Percentiles rank a stretch among this genome's conserved stretches.
phyloP scores from a whole-genome alignment of 805 yeast species.

The Lipomyces chichibuensis region DNA sequence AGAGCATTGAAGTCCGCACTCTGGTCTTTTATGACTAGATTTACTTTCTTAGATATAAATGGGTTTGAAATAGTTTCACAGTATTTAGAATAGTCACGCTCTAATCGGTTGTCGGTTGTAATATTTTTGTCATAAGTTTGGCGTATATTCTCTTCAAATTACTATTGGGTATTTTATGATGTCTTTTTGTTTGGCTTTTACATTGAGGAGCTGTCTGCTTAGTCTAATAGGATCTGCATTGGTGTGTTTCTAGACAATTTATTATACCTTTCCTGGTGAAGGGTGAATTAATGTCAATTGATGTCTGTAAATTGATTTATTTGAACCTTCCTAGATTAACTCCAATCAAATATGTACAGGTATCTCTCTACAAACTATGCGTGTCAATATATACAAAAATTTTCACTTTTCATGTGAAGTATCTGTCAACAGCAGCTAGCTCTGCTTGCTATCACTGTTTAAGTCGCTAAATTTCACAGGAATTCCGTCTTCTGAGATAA shows the following conservation, averaged over 20 bases:
- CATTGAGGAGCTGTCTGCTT: background rate
- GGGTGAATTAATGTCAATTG: too few species aligned
- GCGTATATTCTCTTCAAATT: background rate
- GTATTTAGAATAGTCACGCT: background rate
- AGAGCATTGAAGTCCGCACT: slow-evolving; percentile 38
- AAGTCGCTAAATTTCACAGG: slow-evolving; percentile 18
- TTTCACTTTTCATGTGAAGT: background rate
- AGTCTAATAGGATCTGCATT: background rate
- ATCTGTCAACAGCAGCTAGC: background rate
- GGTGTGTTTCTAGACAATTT: background rate
- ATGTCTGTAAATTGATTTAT: too few species aligned
- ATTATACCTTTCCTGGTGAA: too few species aligned
- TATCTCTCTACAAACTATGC: background rate
- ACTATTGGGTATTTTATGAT: background rate
- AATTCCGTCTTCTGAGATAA: slow-evolving; percentile 28
- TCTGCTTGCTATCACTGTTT: slow-evolving; percentile 14
- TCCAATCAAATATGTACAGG: background rate
- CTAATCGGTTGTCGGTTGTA: background rate
- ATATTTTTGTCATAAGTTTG: background rate
- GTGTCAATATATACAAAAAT: background rate
- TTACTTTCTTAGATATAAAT: background rate
- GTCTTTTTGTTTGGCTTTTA: background rate
- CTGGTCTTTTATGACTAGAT: slow-evolving; percentile 34
- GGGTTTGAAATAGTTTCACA: background rate
- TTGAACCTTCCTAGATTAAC: background rate